Base-by-base conservation (phyloP, 73 alveolate genomes). In the Durusdinium trenchii region DNA sequence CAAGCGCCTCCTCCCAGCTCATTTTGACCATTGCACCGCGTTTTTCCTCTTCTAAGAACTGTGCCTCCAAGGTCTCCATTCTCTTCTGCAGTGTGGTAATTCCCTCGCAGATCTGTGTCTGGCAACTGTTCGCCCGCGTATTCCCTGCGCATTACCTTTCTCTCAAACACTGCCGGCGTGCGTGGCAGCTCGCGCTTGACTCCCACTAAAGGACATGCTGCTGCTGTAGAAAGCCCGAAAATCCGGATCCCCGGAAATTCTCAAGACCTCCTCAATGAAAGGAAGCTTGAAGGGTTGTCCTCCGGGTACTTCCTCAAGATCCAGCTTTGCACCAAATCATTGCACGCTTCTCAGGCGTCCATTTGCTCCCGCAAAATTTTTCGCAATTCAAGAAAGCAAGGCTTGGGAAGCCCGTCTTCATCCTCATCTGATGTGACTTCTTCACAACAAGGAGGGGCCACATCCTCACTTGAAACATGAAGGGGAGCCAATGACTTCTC, bases 161-260 rank as follows among this genome's bases (percentile, higher is more conserved):
- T 35, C 28, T 28, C 45, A 48, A 62, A 87, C 9, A 87, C 95
- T 0, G 85, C 84, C 35, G 95, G 95, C 50, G 62, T 69, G 1
- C 85, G 60, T 0, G 95, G 95, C 51, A 46, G n/a, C 85, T 87
- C 76, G n/a, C 95, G 69, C 36, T 38, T 28, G 54, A 48, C 69
- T 47, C 57, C 95, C 16, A 83, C 95, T 23, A 86, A 60, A 86
- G 26, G 83, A 60, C 5, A n/a, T 62, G 35, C 46, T 35, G 43
- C 61, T 6, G 3, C 61, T 20, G 48, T 16, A 18, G 35, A 52
- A 61, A 9, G 67, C 95, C 46, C 85, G 64, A 38, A 54, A 36
- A 48, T 89, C 96, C 38, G 96, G 96, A 52, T 89, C 96, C 6
- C 93, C 93, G 43, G 67, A 9, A 45, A 43, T 51, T 26, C 93